Percentiles rank a stretch among this genome's conserved stretches.
Conservation (phyloP, 768 basidiomycete genomes). For the Tricholomella constricta region DNA sequence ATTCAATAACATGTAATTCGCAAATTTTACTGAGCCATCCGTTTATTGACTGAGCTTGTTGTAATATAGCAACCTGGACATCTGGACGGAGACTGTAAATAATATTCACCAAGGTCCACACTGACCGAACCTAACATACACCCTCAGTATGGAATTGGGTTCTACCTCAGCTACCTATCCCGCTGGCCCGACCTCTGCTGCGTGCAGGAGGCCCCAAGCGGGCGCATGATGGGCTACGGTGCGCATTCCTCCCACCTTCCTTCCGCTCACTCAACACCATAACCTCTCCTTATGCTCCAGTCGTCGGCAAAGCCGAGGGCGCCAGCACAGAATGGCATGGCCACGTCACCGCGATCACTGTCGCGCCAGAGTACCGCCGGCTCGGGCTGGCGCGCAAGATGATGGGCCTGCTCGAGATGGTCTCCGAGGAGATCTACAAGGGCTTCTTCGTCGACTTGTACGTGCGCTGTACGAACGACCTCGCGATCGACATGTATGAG, state of each 20-base stretch:
- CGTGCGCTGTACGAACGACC: slow-evolving; percentile 82
- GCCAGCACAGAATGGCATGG: slow-evolving; percentile 79
- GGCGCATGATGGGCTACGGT: slow-evolving; percentile 94
- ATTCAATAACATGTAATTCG: slow-evolving; percentile 84
- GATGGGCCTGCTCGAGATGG: slow-evolving; percentile 83
- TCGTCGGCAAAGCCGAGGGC: slow-evolving; percentile 94
- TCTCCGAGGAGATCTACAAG: slow-evolving; percentile 78
- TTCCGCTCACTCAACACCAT: neutral
- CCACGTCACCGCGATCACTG: slow-evolving; percentile 93
- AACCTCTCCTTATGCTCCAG: slow-evolving; percentile 29
- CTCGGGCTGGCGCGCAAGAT: slow-evolving; percentile 85
- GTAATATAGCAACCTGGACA: slow-evolving; percentile 76
- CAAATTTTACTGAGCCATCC: neutral
- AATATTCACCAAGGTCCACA: neutral
- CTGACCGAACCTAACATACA: neutral
- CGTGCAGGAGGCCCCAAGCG: slow-evolving; percentile 78
- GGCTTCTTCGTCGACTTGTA: slow-evolving; percentile 96
- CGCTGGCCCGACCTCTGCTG: slow-evolving; percentile 93
- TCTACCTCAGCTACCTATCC: slow-evolving; percentile 87
- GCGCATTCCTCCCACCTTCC: slow-evolving; percentile 25
- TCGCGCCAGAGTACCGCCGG: slow-evolving; percentile 91
- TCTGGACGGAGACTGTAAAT: slow-evolving; percentile 96
- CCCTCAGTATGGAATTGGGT: slow-evolving; percentile 78
- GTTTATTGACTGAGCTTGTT: slow-evolving; percentile 6
- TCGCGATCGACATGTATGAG: slow-evolving; percentile 93